phyloP scores from a whole-genome alignment of 139 green algal genomes.

The Yamagishiella unicocca region DNA sequence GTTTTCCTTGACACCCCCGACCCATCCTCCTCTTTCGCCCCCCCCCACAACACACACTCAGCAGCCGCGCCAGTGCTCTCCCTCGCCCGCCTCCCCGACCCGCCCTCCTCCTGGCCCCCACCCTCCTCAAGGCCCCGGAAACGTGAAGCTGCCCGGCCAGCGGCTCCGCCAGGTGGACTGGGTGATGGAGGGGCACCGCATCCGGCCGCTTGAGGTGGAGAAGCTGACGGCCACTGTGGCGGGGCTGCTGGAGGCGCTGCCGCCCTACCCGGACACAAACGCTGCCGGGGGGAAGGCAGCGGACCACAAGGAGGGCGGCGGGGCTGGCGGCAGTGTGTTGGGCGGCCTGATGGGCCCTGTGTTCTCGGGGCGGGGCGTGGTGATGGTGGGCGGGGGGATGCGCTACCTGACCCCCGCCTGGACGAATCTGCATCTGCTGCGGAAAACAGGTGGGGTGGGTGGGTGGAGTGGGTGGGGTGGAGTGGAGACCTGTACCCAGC shows the following conservation, averaged over 20 bases:
- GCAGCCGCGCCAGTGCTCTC: neutral
- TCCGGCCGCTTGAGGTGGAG: neutral
- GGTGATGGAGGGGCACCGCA: constrained; percentile 47
- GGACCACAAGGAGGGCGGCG: no score
- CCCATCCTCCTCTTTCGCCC: neutral
- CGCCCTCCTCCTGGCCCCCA: no score
- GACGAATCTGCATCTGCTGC: constrained; percentile 64
- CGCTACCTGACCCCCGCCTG: constrained; percentile 67
- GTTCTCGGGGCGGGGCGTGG: constrained; percentile 57
- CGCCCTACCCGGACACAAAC: constrained; percentile 50
- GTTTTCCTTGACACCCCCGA: neutral
- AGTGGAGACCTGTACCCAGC: neutral
- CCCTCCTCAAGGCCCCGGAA: neutral
- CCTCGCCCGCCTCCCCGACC: no score
- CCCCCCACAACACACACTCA: neutral
- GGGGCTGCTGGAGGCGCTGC: constrained; percentile 41
- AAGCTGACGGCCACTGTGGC: constrained; percentile 25
- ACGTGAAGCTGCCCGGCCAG: neutral
- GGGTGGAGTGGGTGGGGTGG: no score
- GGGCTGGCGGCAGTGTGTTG: no score
- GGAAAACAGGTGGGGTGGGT: constrained; percentile 48
- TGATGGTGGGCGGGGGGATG: constrained; percentile 61
- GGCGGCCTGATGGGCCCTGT: no score
- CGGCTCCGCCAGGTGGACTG: constrained; percentile 43
- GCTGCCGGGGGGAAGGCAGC: no score